Evolutionary conservation across 2,329 filamentous ascomycete genomes (phyloP).

Genomic region (Colletotrichum noveboracense): DNA sequence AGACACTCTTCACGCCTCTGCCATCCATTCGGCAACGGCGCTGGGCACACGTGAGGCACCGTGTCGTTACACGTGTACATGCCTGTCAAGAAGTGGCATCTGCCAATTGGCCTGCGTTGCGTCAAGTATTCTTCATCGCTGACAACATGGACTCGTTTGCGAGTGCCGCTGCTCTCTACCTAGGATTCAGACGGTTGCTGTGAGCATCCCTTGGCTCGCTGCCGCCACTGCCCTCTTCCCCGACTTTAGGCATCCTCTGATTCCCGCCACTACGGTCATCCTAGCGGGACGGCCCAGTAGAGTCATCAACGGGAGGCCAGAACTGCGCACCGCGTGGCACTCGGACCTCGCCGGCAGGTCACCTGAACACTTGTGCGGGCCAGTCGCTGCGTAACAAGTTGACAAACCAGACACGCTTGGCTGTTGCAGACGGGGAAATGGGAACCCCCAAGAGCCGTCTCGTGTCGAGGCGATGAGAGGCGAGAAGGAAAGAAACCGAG

Average conservation of each 20-base stretch:
- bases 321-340: neutral
- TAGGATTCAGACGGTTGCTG: neutral
- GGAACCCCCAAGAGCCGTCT: neutral
- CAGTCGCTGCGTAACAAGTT: slow-evolving; percentile 17
- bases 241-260: neutral
- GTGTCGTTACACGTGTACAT: slow-evolving; percentile 6
- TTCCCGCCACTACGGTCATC: neutral
- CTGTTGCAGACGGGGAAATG: neutral
- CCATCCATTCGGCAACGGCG: slow-evolving; percentile 12
- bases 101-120: neutral
- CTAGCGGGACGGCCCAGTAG: neutral
- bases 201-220: neutral
- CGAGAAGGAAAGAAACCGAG: neutral
- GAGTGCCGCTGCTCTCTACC: neutral
- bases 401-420: slow-evolving; percentile 8
- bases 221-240: neutral
- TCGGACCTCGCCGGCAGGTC: slow-evolving; percentile 15
- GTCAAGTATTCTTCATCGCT: neutral
- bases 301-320: neutral
- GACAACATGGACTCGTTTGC: neutral
- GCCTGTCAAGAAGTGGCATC: neutral
- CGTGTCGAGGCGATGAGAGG: neutral
- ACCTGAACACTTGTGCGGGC: slow-evolving; percentile 14
- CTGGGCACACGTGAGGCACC: neutral
- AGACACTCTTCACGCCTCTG: neutral